phyloP scores from a whole-genome alignment of 163 green algal species.

The Chloromonas sp. region DNA sequence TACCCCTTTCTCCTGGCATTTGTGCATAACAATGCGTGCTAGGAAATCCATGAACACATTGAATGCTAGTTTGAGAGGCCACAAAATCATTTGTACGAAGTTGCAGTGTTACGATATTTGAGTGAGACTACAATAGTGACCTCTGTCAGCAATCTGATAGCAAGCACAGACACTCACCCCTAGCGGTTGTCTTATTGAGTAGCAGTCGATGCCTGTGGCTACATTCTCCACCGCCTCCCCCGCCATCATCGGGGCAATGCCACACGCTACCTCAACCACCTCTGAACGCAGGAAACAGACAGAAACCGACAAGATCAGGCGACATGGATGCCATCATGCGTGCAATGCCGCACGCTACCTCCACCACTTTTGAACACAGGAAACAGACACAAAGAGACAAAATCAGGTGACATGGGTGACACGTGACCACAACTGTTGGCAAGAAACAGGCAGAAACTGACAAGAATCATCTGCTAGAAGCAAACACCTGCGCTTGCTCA shows the following conservation, averaged over 20 bases:
- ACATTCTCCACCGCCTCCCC: conserved; percentile 89
- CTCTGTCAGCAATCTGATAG: neutral
- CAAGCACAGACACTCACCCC: conserved; percentile 54
- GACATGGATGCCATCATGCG: conserved; percentile 46
- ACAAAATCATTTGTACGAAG: too few relatives aligned
- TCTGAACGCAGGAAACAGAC: conserved; percentile 26
- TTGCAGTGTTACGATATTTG: too few relatives aligned
- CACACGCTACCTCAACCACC: conserved; percentile 83
- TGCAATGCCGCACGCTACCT: conserved; percentile 75
- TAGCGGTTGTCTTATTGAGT: conserved; percentile 84
- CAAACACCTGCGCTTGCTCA: neutral
- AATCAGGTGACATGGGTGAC: conserved; percentile 17
- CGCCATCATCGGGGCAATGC: conserved; percentile 66
- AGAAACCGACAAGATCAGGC: neutral
- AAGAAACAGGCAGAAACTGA: neutral
- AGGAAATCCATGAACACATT: too few relatives aligned
- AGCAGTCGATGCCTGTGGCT: conserved; percentile 87
- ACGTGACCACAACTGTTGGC: conserved; percentile 78
- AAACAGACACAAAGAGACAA: neutral
- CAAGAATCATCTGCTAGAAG: neutral
- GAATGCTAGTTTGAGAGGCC: too few relatives aligned
- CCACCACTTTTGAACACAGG: conserved; percentile 63
- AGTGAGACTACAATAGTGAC: neutral
- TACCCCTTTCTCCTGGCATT: too few relatives aligned
- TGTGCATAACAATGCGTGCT: too few relatives aligned